phyloP scores from a whole-genome alignment of 768 basidiomycete species.

The Tulasnella sp. region DNA sequence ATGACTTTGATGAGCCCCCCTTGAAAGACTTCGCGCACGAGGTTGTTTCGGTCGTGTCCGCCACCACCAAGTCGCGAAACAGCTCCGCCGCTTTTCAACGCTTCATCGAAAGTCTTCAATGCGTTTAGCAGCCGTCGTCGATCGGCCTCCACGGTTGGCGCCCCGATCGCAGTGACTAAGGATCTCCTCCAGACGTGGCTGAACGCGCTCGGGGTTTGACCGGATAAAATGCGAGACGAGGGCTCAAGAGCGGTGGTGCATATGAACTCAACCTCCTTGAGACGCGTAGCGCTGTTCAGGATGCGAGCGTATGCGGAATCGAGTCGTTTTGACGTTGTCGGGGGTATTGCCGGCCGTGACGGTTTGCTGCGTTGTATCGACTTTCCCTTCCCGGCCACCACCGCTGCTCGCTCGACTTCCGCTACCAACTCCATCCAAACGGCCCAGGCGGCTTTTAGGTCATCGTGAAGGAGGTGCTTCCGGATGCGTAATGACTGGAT shows the following conservation, averaged over 20 bases:
- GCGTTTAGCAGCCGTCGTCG: not conserved
- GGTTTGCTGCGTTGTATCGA: not conserved
- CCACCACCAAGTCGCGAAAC: not conserved
- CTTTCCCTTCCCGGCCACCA: not conserved
- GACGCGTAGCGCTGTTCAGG: not conserved
- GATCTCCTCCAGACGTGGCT: not conserved
- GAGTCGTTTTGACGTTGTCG: not conserved
- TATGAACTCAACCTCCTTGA: not conserved
- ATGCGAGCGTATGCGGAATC: not conserved
- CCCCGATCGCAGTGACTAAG: not conserved
- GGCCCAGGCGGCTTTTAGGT: not conserved
- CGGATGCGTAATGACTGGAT: not conserved
- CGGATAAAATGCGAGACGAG: not conserved
- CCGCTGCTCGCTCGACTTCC: not conserved
- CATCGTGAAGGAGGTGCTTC: not conserved
- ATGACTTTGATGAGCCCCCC: not conserved
- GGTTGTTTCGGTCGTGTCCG: not conserved
- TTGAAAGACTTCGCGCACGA: not conserved
- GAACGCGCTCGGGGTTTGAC: not conserved
- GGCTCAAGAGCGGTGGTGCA: not conserved
- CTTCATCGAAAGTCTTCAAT: not conserved
- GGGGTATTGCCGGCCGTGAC: not conserved
- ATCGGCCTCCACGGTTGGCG: not conserved
- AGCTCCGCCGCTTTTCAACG: not conserved
- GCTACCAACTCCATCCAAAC: not conserved